phyloP scores from a whole-genome alignment of 2,329 filamentous ascomycete genomes.

The Sporothrix euskadiensis region DNA sequence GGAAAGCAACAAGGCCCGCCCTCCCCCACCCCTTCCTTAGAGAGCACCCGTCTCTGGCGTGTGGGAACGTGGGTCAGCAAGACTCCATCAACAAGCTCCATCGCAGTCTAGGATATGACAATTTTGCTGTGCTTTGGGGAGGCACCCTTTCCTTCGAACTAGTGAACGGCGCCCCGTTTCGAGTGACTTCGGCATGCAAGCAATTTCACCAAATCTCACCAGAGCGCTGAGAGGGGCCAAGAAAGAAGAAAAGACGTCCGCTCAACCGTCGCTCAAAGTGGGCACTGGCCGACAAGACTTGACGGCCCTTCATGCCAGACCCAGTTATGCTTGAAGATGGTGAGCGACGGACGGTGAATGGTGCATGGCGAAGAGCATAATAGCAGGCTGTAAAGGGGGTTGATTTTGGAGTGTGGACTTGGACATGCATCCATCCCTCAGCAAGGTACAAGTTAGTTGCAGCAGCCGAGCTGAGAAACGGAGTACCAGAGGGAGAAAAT shows the following conservation, averaged over 20 bases:
- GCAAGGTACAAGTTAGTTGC: not conserved
- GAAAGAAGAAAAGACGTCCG: not conserved
- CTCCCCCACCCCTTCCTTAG: not conserved
- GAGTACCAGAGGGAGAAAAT: not conserved
- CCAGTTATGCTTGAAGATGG: not conserved
- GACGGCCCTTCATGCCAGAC: slow-evolving; percentile 7
- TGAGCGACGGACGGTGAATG: not conserved
- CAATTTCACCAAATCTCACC: not conserved
- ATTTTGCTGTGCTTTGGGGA: not conserved
- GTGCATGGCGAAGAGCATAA: too few species aligned
- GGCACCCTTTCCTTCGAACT: not conserved
- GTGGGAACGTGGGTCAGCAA: slow-evolving; percentile 10
- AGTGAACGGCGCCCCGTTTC: slow-evolving; percentile 2
- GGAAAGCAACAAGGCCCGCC: not conserved
- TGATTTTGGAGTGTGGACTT: not conserved
- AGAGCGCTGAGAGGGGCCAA: not conserved
- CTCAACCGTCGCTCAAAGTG: slow-evolving; percentile 6
- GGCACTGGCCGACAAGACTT: not conserved
- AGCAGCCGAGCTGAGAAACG: not conserved
- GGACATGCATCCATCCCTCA: not conserved
- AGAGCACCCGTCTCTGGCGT: not conserved
- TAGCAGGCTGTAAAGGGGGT: not conserved
- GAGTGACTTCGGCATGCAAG: not conserved
- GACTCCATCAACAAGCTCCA: not conserved
- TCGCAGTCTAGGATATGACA: not conserved